Base-by-base conservation (phyloP, 2,329 filamentous ascomycete genomes). In the Claviceps citrina region DNA sequence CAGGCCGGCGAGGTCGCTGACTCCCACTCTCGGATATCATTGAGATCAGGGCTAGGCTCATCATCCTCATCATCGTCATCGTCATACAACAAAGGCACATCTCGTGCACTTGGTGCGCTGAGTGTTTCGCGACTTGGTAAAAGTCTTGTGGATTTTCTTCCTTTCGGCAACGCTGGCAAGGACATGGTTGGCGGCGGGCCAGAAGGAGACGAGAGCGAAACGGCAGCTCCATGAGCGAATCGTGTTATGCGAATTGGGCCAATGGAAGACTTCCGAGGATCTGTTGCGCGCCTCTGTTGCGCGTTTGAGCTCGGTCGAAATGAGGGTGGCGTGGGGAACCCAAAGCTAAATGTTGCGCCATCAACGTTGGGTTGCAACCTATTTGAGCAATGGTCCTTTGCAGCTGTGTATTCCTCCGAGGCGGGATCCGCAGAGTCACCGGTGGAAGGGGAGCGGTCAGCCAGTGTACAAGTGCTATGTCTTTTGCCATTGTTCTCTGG, bases 11-110 rank as follows among this genome's bases (percentile, higher is more conserved):
- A 40, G n/a, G 43, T 37, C 36, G 43, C 44, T 1, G 34, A 45
- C 7, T 59, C 57, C 28, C 55, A 58, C 3, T 57, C 57, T 46
- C 55, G 53, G n/a, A 61, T 61, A 45, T 64, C 62, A 41, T 58
- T 58, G 38, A 61, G 44, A 31, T 64, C 59, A 3, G 55, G 59
- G 35, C 54, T 60, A 1, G 59, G 54, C 40, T 61, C 59, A 3
- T 44, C 40, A 27, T 56, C 53, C 35, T 60, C 54, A 13, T 58
- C n/a, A n/a, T n/a, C n/a, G n/a, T n/a, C n/a, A n/a, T n/a, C 47
- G 22, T 33, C 31, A 33, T 33, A 22, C 4, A 53, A 55, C 3
- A 59, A 26, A 4, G 44, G 38, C 20, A 46, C 42, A 15, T 53
- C 46, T 22, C 47, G 48, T 8, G 51, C 47, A 35, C 51, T 53